A percentile compares a stretch with the other conserved stretches of the same genome.
These are phyloP conservation scores for Dactylellina drechsleri DNA, from an alignment of 2,329 filamentous ascomycete genomes.

Conservation along the genomic window DNA sequence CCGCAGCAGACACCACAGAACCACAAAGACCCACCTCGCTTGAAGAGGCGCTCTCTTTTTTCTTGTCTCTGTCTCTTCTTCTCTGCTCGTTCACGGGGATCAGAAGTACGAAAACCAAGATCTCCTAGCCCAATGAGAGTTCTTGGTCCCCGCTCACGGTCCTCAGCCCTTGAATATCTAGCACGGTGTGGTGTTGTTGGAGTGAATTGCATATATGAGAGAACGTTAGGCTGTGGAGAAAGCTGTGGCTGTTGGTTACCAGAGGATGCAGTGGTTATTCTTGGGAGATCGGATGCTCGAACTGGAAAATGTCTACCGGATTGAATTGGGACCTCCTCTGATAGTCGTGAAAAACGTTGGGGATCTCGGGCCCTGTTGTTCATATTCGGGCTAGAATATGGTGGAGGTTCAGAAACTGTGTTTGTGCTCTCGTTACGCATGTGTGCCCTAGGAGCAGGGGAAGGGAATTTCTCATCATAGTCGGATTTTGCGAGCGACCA, in stretches of 20 bases:
- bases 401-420: slow-evolving; percentile 43
- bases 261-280: slow-evolving; percentile 21
- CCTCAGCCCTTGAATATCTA: slow-evolving; percentile 12
- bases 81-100: slow-evolving; percentile 37
- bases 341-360: slow-evolving; percentile 9
- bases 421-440: slow-evolving; percentile 42
- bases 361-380: slow-evolving; percentile 4
- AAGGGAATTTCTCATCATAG: slow-evolving; percentile 28
- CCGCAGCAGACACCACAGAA: slow-evolving; percentile 44
- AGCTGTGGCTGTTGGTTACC: slow-evolving; percentile 8
- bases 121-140: slow-evolving; percentile 26
- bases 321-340: slow-evolving; percentile 21
- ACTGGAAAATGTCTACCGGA: slow-evolving; percentile 21
- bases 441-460: slow-evolving; percentile 20
- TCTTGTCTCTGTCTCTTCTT: slow-evolving; percentile 46
- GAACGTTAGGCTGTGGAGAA: slow-evolving; percentile 1
- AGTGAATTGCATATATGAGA: slow-evolving; percentile 45
- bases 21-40: slow-evolving; percentile 39
- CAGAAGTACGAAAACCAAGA: slow-evolving; percentile 29
- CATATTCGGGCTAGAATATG: slow-evolving; percentile 30
- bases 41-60: slow-evolving; percentile 37
- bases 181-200: slow-evolving; percentile 41
- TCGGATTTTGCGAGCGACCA: slow-evolving; percentile 3
- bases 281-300: slow-evolving; percentile 30
- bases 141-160: neutral